Evolutionary conservation across 495 filamentous ascomycete species (phyloP), one percentile per base, ranked within the genome.

Genomic region (Penicillium alfredii): DNA sequence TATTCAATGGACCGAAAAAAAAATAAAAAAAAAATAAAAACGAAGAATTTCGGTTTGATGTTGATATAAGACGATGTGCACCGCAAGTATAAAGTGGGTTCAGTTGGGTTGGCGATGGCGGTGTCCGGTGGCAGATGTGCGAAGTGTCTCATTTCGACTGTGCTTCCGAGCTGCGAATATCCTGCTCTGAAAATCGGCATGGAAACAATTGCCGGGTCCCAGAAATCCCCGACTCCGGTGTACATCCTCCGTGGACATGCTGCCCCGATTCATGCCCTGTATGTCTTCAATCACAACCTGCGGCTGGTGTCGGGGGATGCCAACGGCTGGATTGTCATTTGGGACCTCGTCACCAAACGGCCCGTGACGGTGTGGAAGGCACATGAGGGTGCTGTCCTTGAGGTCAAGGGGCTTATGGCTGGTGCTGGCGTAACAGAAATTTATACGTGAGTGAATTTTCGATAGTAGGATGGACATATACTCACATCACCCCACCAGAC

Each of bases 171-270:
- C n/a, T n/a, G n/a, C n/a, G n/a, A n/a, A n/a, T n/a, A n/a, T n/a
- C n/a, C n/a, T n/a, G n/a, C n/a, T n/a, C n/a, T n/a, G n/a, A n/a
- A n/a, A n/a, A n/a, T n/a, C n/a, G n/a, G n/a, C n/a, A n/a, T n/a
- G n/a, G n/a, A n/a, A n/a, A n/a, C n/a, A n/a, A n/a, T n/a, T n/a
- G n/a, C n/a, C 8, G 23, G 23, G 4, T n/a, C 11, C 11, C 47
- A 53, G 19, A 58, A 71, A 32, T 78, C 79, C 19, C 74, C 82
- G 18, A 83, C 86, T 45, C 89, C 89, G 31, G 71, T 75, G 33
- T 90, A 92, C 53, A 78, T 97, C 31, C 75, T 98, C 20, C 83
- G 92, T 47, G 92, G 92, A 35, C 92, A 98, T 63, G 70, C 74
- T 18, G 65, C 84, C 2, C 80, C 85, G 36, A 82, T 97, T 34